These are phyloP conservation scores for Russula sp. DNA, from an alignment of 768 basidiomycete species.

Conservation along the genomic window DNA sequence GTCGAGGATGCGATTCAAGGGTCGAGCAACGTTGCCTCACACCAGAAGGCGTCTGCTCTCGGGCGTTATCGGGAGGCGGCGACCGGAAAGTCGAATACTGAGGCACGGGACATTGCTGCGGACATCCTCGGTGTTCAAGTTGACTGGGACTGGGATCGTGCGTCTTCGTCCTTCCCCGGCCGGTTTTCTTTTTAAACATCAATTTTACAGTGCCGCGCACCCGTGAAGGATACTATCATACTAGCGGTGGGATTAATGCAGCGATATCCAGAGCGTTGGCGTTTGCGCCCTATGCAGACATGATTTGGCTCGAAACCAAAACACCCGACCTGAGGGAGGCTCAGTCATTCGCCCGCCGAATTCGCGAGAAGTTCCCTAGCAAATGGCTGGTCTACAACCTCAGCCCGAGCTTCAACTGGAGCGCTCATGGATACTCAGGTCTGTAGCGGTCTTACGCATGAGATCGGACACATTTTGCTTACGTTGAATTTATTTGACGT, in stretches of 20 bases:
- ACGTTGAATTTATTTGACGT: neutral
- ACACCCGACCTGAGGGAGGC: conserved; percentile 79
- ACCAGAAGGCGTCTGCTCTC: conserved; percentile 48
- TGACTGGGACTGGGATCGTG: conserved; percentile 88
- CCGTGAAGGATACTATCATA: conserved; percentile 87
- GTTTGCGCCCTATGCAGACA: conserved; percentile 82
- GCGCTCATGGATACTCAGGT: conserved; percentile 72
- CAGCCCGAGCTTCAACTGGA: conserved; percentile 93
- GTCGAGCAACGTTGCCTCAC: conserved; percentile 34
- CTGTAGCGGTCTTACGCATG: conserved; percentile 12
- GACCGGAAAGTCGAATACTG: conserved; percentile 60
- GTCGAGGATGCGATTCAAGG: conserved; percentile 49
- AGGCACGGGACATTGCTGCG: conserved; percentile 64
- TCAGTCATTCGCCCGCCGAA: conserved; percentile 64
- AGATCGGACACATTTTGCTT: neutral
- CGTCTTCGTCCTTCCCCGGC: conserved; percentile 35
- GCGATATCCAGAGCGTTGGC: conserved; percentile 75
- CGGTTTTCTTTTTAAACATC: neutral
- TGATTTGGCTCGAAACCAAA: conserved; percentile 92
- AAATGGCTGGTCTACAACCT: conserved; percentile 93
- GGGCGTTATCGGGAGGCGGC: conserved; percentile 52
- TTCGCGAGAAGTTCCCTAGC: conserved; percentile 62
- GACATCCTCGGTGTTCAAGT: conserved; percentile 64
- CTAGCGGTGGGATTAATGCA: conserved; percentile 69
- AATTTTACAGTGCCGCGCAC: conserved; percentile 64